Evolutionary conservation across 1,139 yeast species (phyloP), one percentile per base, ranked within the genome.

Genomic region (Kurtzmaniella quercitrusa): DNA sequence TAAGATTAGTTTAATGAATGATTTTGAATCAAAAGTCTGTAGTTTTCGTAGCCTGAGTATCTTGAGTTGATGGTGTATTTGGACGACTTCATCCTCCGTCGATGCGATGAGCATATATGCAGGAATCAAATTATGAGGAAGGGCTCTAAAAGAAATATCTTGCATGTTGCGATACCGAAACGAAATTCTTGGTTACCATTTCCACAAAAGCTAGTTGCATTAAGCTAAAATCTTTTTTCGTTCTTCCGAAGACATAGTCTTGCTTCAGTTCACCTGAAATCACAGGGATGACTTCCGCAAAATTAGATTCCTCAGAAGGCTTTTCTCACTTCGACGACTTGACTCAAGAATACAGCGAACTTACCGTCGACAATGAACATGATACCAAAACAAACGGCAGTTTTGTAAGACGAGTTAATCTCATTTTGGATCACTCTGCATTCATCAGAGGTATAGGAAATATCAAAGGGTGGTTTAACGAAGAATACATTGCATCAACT

Each of bases 381-480:
- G n/a, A 9, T 11, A 9, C 5, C n/a, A 26, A 12, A 26, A 11
- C 5, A 4, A 9, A 26, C 9, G 12, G n/a, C n/a, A 5, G n/a
- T 4, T 4, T 12, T 5, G 3, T 14, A 5, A 5, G 30, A 26
- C 5, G 42, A 44, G 47, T 66, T 16, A 65, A 73, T 51, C 60
- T 79, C 42, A 76, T 80, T 9, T 53, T 80, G 40, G 86, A 80
- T 54, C 82, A 78, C 22, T 72, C 83, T 9, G 80, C 83, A 1
- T 67, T 80, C 47, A 74, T 78, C 5, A 70, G 80, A 43, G 86
- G 85, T 1, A 69, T 80, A 38, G 83, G 82, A 1, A 76, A 76
- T 49, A 66, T 80, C 53, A 78, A 78, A 54, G 60, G 76, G 47
- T 80, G 86, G 85, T 66, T 73, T 43, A 68, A 71, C 42, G 51